These are phyloP conservation scores for Phlebiopsis flavidoalba DNA, from an alignment of 768 basidiomycete genomes.

Conservation along the genomic window DNA sequence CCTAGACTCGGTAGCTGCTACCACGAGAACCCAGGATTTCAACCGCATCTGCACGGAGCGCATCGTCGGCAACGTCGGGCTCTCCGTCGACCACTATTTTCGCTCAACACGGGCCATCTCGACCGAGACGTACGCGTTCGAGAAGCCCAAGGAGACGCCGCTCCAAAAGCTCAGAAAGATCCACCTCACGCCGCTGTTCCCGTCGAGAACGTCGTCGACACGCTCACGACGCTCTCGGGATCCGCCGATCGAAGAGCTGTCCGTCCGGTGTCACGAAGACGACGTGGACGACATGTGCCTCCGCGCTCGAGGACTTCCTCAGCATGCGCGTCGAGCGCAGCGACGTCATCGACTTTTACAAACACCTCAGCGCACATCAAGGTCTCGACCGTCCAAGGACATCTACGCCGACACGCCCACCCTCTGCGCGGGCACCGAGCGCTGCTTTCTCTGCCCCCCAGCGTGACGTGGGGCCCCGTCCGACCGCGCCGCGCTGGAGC, in stretches of 20 bases:
- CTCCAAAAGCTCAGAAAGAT: constrained; percentile 47
- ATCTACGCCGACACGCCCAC: constrained; percentile 25
- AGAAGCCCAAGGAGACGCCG: constrained; percentile 35
- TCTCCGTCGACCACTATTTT: constrained; percentile 49
- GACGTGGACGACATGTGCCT: constrained; percentile 59
- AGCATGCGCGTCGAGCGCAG: constrained; percentile 44
- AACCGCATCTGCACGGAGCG: constrained; percentile 53
- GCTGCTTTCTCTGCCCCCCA: constrained; percentile 4
- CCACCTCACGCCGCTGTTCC: constrained; percentile 59
- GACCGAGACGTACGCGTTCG: constrained; percentile 34
- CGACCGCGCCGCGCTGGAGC: constrained; percentile 38
- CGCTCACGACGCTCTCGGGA: constrained; percentile 50
- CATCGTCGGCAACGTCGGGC: constrained; percentile 56
- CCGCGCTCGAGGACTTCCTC: constrained; percentile 52
- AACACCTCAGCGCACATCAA: constrained; percentile 45
- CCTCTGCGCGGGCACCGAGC: neutral
- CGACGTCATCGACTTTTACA: constrained; percentile 37
- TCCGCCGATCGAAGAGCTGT: constrained; percentile 55
- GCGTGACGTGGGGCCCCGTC: no score
- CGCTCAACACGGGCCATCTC: constrained; percentile 33
- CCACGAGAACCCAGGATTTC: constrained; percentile 45
- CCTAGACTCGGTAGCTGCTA: constrained; percentile 51
- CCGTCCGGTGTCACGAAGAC: constrained; percentile 56
- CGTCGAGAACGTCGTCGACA: constrained; percentile 53
- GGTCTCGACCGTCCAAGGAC: constrained; percentile 36